These are phyloP conservation scores for Cordia subcordata DNA, from an alignment of 257 asterid genomes.

Conservation along the genomic window DNA sequence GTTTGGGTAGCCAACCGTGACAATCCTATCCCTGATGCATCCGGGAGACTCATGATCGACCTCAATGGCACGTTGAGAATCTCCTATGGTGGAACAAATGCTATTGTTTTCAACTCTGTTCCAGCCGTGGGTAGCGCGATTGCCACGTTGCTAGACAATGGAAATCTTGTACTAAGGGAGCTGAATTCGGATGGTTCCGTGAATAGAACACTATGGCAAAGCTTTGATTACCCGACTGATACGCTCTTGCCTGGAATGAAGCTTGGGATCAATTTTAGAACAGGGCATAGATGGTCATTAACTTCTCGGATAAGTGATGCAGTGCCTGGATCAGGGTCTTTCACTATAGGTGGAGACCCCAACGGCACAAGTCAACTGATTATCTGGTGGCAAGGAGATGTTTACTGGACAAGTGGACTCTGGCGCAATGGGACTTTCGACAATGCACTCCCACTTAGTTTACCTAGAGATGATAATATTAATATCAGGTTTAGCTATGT, in stretches of 20 bases:
- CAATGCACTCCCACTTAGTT: too few species aligned
- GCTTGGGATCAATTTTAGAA: constrained; percentile 27
- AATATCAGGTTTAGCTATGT: background rate
- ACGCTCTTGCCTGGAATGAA: constrained; percentile 40
- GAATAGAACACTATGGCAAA: constrained; percentile 27
- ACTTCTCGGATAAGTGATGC: background rate
- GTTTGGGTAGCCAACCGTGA: constrained; percentile 34
- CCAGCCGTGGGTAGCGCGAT: constrained; percentile 14
- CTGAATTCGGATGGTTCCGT: constrained; percentile 38
- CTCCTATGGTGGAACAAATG: constrained; percentile 4
- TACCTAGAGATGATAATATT: background rate
- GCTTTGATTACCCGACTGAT: constrained; percentile 38
- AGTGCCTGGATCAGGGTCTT: background rate
- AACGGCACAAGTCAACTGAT: background rate
- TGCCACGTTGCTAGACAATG: constrained; percentile 19
- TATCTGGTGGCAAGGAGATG: background rate
- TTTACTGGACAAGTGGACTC: constrained; percentile 1
- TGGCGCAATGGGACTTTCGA: constrained; percentile 1
- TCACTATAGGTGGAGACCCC: background rate
- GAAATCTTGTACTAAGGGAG: constrained; percentile 15
- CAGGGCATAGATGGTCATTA: constrained; percentile 1
- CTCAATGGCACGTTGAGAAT: constrained; percentile 18
- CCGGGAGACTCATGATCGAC: constrained; percentile 17
- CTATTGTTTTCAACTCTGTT: constrained; percentile 4
- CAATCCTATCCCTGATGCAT: constrained; percentile 16